phyloP scores from a whole-genome alignment of 2,329 filamentous ascomycete species.

The Botrytis pseudocinerea region DNA sequence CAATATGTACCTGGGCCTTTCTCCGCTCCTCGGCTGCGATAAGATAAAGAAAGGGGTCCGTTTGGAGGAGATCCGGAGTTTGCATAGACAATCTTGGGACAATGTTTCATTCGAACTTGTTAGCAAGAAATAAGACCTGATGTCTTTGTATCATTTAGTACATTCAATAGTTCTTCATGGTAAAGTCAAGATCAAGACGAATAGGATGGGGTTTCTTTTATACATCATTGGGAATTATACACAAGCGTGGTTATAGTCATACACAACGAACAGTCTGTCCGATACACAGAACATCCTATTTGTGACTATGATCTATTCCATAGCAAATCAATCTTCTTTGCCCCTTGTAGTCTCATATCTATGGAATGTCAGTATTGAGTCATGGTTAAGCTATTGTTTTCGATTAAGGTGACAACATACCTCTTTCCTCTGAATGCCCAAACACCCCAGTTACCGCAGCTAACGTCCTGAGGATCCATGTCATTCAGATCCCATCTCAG shows the following conservation, averaged over 20 bases:
- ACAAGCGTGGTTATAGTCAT: background rate
- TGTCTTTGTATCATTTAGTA: constrained; percentile 8
- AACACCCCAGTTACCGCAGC: constrained; percentile 93
- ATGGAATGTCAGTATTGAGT: constrained; percentile 24
- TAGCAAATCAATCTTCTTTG: constrained; percentile 24
- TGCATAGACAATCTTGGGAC: background rate
- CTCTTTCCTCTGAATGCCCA: constrained; percentile 98
- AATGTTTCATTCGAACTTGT: background rate
- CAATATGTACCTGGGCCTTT: constrained; percentile 9
- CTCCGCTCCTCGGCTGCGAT: constrained; percentile 20
- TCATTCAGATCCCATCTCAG: constrained; percentile 97
- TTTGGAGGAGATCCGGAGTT: constrained; percentile 33
- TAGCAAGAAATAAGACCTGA: background rate
- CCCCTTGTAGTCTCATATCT: constrained; percentile 42
- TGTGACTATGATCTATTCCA: background rate
- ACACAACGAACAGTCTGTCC: background rate
- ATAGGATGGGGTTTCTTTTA: background rate
- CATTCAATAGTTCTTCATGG: constrained; percentile 1
- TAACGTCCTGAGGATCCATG: constrained; percentile 88
- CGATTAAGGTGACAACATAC: constrained; percentile 49
- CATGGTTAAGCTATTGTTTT: background rate
- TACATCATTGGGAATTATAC: constrained; percentile 11
- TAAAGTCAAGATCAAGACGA: background rate
- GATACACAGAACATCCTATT: background rate
- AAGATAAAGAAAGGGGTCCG: constrained; percentile 19